Evolutionary conservation across 2,329 filamentous ascomycete species (phyloP), one percentile per base, ranked within the genome.

Genomic region (Penicillium sumatraense): DNA sequence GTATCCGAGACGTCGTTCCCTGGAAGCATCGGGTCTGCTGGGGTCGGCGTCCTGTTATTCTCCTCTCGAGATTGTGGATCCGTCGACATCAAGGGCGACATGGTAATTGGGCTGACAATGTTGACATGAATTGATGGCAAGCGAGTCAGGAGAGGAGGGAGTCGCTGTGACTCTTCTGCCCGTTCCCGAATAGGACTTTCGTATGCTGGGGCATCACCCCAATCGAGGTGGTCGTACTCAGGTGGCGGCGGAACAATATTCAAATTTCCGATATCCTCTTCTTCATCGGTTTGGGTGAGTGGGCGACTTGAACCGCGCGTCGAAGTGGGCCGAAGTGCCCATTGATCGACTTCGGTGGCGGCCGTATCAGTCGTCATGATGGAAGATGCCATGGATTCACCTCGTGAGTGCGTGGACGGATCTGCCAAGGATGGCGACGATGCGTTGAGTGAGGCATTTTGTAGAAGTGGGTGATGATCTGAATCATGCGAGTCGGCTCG

Each of bases 401-500:
- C 68, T 18, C 71, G 68, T 29, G 67, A 70, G 60, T 67, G 66
- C 35, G 60, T 29, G 29, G 63, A 65, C 21, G 60, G 58, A 33
- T 70, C 60, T 20, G 11, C 31, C 31, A 58, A 51, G 9, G 61
- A 70, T 4, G 66, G 64, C 21, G 66, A 68, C 27, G 65, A 70
- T n/a, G 60, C 61, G 26, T 63, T 61, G 38, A 62, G 60, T 9
- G 72, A 72, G 8, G 73, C 71, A 33, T 72, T 68, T 27, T 71
- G 70, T 13, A 81, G 66, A 2, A 81, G 67, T 3, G 78, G 78
- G n/a, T 72, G 72, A 36, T 74, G 72, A 59, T 81, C 79, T 1
- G 79, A 80, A 47, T 80, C 77, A 29, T 72, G 69, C 23, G 78
- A 80, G 53, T 74, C 73, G 14, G 76, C 74, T 46, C 78, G 76